Evolutionary conservation across 75 land plant genomes (phyloP), one percentile per base, ranked within the genome.

Genomic region (Picea glauca): DNA sequence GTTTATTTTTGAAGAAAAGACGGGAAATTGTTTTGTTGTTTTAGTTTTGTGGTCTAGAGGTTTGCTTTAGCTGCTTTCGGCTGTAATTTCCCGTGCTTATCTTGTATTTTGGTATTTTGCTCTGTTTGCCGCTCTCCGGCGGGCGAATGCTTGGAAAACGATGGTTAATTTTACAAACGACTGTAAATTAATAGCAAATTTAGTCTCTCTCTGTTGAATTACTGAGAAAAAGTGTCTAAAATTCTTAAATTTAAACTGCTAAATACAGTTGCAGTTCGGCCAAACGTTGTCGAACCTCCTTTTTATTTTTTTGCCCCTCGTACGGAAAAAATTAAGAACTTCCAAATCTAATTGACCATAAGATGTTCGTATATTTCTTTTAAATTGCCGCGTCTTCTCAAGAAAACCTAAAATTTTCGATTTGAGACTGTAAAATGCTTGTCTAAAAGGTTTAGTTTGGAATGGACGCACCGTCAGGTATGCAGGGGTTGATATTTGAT

Each of bases 41-140:
- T 9, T n/a, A 8, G 40, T n/a, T 70, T 6, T 3, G 73, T 56
- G 13, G 54, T 70, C 54, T 40, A 43, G 6, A n/a, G 13, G 54
- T 43, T 70, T 70, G 50, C 23, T 46, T 40, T 18, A n/a, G 23
- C 74, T 12, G 74, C 74, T 20, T 70, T 70, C 43, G 74, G 33
- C 26, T 38, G 74, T 5, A 9, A 40, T 43, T 68, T 68, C 6
- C 8, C 43, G 12, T 20, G 11, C 46, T 6, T 67, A 18, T 38
- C 12, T 7, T 43, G 32, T 35, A 43, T 20, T 20, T n/a, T 9
- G n/a, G 21, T 50, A 50, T 43, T 70, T 20, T 2, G n/a, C 23
- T 68, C 20, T 38, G 72, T 15, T 33, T 33, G 5, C 1, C 11
- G 3, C 15, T 66, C 18, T 3, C 6, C 20, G 15, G 43, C 40